Evolutionary conservation across 2,329 filamentous ascomycete genomes (phyloP).

Genomic region (Sporothrix globosa): DNA sequence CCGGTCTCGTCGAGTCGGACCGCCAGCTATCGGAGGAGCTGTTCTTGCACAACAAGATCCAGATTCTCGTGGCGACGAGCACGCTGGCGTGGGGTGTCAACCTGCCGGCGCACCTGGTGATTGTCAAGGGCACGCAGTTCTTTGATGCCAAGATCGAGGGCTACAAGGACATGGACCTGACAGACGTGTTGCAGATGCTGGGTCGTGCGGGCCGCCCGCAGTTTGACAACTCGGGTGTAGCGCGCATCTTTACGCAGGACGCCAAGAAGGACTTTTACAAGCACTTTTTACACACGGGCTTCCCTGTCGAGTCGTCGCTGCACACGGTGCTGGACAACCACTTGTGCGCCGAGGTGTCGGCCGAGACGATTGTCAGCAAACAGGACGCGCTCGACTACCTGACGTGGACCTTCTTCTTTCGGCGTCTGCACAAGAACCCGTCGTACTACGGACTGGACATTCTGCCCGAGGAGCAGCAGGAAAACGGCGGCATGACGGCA

Average conservation of each 20-base stretch:
- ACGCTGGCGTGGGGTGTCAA: conserved; percentile 99
- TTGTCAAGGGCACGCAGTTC: conserved; percentile 97
- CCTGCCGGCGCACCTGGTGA: conserved; percentile 90
- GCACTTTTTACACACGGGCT: conserved; percentile 96
- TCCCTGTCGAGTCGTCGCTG: conserved; percentile 93
- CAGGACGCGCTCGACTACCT: conserved; percentile 97
- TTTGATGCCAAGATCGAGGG: conserved; percentile 97
- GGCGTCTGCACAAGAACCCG: conserved; percentile 94
- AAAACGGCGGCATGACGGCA: conserved; percentile 59
- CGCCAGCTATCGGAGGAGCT: conserved; percentile 89
- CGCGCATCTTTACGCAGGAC: conserved; percentile 95
- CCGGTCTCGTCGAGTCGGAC: conserved; percentile 93
- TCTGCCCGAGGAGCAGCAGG: conserved; percentile 70
- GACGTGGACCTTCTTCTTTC: conserved; percentile 99
- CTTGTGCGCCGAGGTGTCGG: conserved; percentile 90
- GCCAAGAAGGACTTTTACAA: conserved; percentile 99
- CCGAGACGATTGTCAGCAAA: conserved; percentile 89
- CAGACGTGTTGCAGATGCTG: conserved; percentile 96
- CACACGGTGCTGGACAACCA: conserved; percentile 98
- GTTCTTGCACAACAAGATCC: conserved; percentile 97
- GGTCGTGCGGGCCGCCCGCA: conserved; percentile 93
- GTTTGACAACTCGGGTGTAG: conserved; percentile 94
- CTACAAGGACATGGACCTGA: conserved; percentile 98
- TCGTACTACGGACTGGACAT: conserved; percentile 97
- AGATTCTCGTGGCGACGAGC: conserved; percentile 92